These are phyloP conservation scores for Penicillium desertorum DNA, from an alignment of 495 filamentous ascomycete genomes.

Conservation along the genomic window DNA sequence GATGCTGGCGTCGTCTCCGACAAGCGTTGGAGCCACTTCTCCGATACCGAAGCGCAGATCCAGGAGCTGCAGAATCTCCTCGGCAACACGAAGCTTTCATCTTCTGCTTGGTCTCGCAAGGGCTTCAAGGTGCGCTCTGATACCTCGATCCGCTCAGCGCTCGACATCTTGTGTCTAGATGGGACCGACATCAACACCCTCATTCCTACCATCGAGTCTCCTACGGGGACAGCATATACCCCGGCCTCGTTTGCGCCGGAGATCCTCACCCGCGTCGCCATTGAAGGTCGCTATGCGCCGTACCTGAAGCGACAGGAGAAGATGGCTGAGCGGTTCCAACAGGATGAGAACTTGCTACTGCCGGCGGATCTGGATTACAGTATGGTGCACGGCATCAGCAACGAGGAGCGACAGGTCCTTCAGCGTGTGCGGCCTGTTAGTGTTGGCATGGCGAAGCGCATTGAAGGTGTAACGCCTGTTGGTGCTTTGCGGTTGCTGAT, in stretches of 20 bases:
- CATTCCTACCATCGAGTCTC: slow-evolving; percentile 50
- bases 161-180: slow-evolving; percentile 70
- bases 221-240: slow-evolving; percentile 30
- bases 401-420: slow-evolving; percentile 73
- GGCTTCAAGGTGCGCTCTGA: slow-evolving; percentile 69
- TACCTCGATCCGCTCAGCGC: slow-evolving; percentile 59
- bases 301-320: slow-evolving; percentile 71
- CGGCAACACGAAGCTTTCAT: slow-evolving; percentile 49
- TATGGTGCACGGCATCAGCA: slow-evolving; percentile 66
- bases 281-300: slow-evolving; percentile 82
- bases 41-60: slow-evolving; percentile 60
- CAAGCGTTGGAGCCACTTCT: slow-evolving; percentile 71
- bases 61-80: slow-evolving; percentile 63
- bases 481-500: slow-evolving; percentile 49
- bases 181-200: slow-evolving; percentile 57
- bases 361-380: slow-evolving; percentile 79
- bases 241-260: slow-evolving; percentile 53
- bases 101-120: slow-evolving; percentile 62
- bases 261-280: slow-evolving; percentile 65
- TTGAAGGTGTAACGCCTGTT: slow-evolving; percentile 71
- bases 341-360: slow-evolving; percentile 73
- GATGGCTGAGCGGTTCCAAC: slow-evolving; percentile 61
- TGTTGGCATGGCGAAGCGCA: slow-evolving; percentile 81
- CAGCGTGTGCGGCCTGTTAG: slow-evolving; percentile 70
- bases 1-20: slow-evolving; percentile 75